Percentiles rank a stretch among this genome's conserved stretches.
Evolutionary conservation across 2,329 filamentous ascomycete genomes (phyloP).

Genomic region (Hymenoscyphus fraxineus): DNA sequence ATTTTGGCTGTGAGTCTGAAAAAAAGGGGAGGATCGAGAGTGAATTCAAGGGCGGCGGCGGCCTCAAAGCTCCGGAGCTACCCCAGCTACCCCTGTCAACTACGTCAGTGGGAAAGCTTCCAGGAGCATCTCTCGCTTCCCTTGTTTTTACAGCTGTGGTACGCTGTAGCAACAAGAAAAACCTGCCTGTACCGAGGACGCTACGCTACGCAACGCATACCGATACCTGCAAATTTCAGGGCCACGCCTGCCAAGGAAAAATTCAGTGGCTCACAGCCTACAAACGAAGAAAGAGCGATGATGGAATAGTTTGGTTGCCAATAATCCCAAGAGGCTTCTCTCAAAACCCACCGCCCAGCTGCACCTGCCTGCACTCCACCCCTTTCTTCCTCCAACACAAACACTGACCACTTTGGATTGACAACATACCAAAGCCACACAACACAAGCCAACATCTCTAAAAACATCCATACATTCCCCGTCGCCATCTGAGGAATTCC

Average conservation of each 20-base stretch:
- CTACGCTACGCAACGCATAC: neutral
- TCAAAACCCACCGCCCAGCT: neutral
- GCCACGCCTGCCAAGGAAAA: neutral
- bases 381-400: neutral
- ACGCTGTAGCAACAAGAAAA: neutral
- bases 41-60: neutral
- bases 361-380: neutral
- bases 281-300: neutral
- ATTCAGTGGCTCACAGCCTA: neutral
- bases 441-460: neutral
- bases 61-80: neutral
- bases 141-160: no score
- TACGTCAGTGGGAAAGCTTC: neutral
- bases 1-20: no score
- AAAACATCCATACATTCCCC: conserved; percentile 2
- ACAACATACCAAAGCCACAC: neutral
- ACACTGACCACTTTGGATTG: neutral
- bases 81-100: neutral
- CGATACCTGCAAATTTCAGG: neutral
- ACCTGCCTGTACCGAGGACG: neutral
- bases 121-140: neutral
- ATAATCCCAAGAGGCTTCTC: neutral
- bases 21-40: neutral
- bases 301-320: neutral
- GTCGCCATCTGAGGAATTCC: neutral